Evolutionary conservation across 2,329 filamentous ascomycete species (phyloP), one percentile per base, ranked within the genome.

Genomic region (Fusarium sp.): DNA sequence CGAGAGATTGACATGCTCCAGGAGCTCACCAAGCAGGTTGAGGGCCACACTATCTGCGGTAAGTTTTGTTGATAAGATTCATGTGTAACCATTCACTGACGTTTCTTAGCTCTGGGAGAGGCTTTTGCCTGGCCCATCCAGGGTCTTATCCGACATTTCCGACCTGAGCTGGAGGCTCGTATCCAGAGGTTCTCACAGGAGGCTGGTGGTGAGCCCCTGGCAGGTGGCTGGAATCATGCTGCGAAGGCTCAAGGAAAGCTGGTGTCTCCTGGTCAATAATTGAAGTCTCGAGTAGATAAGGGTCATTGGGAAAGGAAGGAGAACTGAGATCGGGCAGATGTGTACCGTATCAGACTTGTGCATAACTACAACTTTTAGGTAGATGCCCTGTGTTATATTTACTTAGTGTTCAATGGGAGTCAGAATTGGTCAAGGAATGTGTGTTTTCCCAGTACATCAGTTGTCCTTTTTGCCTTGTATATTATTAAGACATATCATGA

Each of bases 1-100:
- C 86, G 95, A 61, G 95, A 99, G 81, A 99, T 99, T 76, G 95
- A 99, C 78, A 99, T 99, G 95, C 86, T 99, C 69, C 95, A 97
- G 82, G 95, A 99, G 83, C 82, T 99, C 70, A 99, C 95, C 64
- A 99, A 99, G 86, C 95, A 99, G 81, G 95, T 99, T 61, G 95
- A 99, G 82, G 95, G 95, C 10, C 95, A 99, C 83, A 98, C 95
- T 43, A 99, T 99, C 74, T 99, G 95, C 80, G 95, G 88, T 91
- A 86, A 75, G 87, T 82, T 53, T 40, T 5, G 5, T 5, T 4
- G 12, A 11, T n/a, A 6, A 1, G 31, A 12, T 22, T 43, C 10
- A 19, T 35, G 3, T 15, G n/a, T 32, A 11, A 8, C n/a, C 7
- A 13, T 46, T 22, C 67, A 69, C 71, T 79, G 67, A 79, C 74